These are phyloP conservation scores for Cladosporium austrohemisphaericum DNA, from an alignment of 2,329 filamentous ascomycete species.

Conservation along the genomic window DNA sequence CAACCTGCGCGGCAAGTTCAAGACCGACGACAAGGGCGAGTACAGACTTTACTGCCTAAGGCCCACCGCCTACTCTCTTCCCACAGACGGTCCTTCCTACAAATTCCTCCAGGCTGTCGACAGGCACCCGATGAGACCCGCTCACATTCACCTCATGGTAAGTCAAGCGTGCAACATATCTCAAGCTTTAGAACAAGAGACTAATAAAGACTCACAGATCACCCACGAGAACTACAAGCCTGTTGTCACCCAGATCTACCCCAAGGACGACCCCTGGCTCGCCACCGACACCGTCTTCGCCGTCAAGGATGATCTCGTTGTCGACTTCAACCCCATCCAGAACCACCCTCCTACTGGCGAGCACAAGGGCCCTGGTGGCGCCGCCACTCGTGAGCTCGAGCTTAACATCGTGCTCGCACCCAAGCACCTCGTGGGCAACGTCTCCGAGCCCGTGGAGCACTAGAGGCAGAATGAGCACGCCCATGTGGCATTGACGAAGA, in stretches of 20 bases:
- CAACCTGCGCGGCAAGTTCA: constrained; percentile 75
- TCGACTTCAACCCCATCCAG: constrained; percentile 54
- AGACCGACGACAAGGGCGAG: constrained; percentile 64
- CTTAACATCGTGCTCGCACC: constrained; percentile 59
- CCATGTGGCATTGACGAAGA: too few relatives aligned
- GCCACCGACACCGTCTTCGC: constrained; percentile 59
- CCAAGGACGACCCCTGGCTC: constrained; percentile 56
- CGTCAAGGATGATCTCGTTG: constrained; percentile 58
- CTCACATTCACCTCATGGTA: constrained; percentile 58
- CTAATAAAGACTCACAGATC: too few relatives aligned
- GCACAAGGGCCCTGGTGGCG: constrained; percentile 31
- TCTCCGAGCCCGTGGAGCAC: constrained; percentile 11
- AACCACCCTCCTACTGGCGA: constrained; percentile 47
- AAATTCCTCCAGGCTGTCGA: constrained; percentile 53
- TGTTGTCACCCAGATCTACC: constrained; percentile 57
- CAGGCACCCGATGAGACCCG: constrained; percentile 58
- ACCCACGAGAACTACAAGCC: constrained; percentile 55
- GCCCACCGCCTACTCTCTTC: constrained; percentile 69
- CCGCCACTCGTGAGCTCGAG: constrained; percentile 47
- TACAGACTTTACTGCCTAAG: constrained; percentile 73
- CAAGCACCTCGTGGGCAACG: constrained; percentile 17
- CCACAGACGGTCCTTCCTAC: constrained; percentile 58
- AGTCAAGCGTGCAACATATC: not conserved
- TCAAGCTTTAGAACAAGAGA: not conserved
- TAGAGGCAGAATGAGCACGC: too few relatives aligned